Conservation (phyloP, 2,329 filamentous ascomycete genomes). For the Aspergillus udagawae region DNA sequence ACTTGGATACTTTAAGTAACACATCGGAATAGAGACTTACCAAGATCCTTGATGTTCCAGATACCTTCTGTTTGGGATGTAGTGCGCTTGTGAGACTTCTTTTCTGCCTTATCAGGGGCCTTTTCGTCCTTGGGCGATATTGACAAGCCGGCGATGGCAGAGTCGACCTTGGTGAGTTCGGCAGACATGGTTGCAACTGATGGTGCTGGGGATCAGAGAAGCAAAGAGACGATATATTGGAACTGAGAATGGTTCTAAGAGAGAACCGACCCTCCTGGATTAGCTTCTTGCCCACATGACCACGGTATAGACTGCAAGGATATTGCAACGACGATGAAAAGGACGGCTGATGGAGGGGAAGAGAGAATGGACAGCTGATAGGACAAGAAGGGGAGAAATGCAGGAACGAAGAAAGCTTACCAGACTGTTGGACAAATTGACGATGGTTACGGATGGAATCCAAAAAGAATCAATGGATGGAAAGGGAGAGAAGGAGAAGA, state of each 20-base stretch:
- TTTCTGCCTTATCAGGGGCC: conserved; percentile 36
- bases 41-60: conserved; percentile 78
- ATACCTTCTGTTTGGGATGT: conserved; percentile 72
- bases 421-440: background rate
- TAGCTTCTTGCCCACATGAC: background rate
- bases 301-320: conserved; percentile 6
- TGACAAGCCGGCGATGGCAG: conserved; percentile 75
- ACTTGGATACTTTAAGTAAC: background rate
- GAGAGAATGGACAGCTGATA: background rate
- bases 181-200: conserved; percentile 48
- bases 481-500: conserved; percentile 3
- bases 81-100: conserved; percentile 62
- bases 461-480: conserved; percentile 1
- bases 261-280: background rate
- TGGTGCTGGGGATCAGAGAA: conserved; percentile 1
- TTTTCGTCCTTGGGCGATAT: conserved; percentile 64
- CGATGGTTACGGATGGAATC: conserved; percentile 1
- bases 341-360: background rate
- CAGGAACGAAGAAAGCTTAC: conserved; percentile 10
- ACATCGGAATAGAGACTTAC: conserved; percentile 50
- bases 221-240: conserved; percentile 4
- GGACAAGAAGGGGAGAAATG: background rate
- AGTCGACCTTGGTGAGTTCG: conserved; percentile 83
- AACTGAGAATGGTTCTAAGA: conserved; percentile 2
- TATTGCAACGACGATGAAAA: conserved; percentile 4